Conservation (phyloP, 176 grass and related monocot genomes). For the Aegilops longissima region DNA sequence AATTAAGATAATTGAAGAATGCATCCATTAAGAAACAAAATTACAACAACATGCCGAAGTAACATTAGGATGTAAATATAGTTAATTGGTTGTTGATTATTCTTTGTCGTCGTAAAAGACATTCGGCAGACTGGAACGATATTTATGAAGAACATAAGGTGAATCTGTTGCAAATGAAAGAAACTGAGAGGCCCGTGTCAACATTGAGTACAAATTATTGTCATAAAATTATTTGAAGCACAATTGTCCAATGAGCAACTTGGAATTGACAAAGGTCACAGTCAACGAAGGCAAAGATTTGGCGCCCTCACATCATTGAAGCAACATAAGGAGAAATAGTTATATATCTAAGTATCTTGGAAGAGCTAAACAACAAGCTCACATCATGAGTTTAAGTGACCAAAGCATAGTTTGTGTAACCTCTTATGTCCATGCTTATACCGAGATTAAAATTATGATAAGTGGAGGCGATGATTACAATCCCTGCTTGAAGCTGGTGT, state of each 20-base stretch:
- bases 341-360: not conserved
- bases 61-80: not conserved
- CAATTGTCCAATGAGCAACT: not conserved
- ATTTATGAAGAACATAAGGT: constrained; percentile 1
- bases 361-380: not conserved
- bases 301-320: not conserved
- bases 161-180: not conserved
- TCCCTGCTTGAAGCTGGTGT: not conserved
- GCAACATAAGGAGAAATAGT: not conserved
- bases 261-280: not conserved
- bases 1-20: not conserved
- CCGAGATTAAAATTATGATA: not conserved
- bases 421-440: not conserved
- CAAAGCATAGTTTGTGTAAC: constrained; percentile 13
- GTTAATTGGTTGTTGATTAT: not conserved
- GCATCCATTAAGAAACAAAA: not conserved
- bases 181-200: not conserved
- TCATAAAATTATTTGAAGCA: too few relatives aligned
- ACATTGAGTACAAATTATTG: not conserved
- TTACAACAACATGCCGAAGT: not conserved
- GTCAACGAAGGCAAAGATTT: not conserved
- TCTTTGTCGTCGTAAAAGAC: not conserved
- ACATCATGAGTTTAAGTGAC: not conserved
- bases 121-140: not conserved
- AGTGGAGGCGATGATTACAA: constrained; percentile 16